Conservation (phyloP, 2,329 filamentous ascomycete genomes). For the Boeremia lycopersici region DNA sequence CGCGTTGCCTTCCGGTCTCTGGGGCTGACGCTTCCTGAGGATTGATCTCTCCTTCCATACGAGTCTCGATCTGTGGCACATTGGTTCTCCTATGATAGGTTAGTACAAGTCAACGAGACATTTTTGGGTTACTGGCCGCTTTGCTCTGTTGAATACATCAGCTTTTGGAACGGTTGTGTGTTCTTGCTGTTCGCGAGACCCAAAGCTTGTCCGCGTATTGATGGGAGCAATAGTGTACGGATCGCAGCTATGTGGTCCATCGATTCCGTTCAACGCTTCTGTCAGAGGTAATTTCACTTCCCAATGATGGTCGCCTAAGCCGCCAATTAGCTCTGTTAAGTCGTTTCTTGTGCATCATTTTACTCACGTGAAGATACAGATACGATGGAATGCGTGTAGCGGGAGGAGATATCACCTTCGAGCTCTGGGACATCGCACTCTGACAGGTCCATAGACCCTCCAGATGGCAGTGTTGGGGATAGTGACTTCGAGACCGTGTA, state of each 20-base stretch:
- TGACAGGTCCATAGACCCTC: conserved; percentile 36
- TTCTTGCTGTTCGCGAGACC: conserved; percentile 22
- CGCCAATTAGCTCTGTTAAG: conserved; percentile 9
- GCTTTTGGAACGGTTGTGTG: conserved; percentile 1
- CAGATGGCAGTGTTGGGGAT: conserved; percentile 40
- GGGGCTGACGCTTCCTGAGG: conserved; percentile 6
- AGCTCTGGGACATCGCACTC: conserved; percentile 37
- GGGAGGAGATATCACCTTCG: conserved; percentile 39
- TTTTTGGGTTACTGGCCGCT: conserved; percentile 2
- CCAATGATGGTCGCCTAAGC: conserved; percentile 37
- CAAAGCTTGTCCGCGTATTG: conserved; percentile 29
- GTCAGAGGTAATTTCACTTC: conserved; percentile 29
- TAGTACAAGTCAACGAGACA: background rate
- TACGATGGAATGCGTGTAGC: conserved; percentile 35
- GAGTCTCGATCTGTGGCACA: conserved; percentile 27
- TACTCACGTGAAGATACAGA: conserved; percentile 36
- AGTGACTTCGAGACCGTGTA: conserved; percentile 41
- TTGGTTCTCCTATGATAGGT: conserved; percentile 1
- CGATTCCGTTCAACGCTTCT: conserved; percentile 28
- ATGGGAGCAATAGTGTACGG: conserved; percentile 34
- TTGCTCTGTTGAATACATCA: conserved; percentile 20
- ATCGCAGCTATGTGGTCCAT: conserved; percentile 32
- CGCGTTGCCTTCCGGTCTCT: conserved; percentile 9
- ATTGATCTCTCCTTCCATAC: conserved; percentile 25
- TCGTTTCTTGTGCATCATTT: conserved; percentile 2